phyloP scores from a whole-genome alignment of 306 rosid species.

The Citrullus mucosospermus region DNA sequence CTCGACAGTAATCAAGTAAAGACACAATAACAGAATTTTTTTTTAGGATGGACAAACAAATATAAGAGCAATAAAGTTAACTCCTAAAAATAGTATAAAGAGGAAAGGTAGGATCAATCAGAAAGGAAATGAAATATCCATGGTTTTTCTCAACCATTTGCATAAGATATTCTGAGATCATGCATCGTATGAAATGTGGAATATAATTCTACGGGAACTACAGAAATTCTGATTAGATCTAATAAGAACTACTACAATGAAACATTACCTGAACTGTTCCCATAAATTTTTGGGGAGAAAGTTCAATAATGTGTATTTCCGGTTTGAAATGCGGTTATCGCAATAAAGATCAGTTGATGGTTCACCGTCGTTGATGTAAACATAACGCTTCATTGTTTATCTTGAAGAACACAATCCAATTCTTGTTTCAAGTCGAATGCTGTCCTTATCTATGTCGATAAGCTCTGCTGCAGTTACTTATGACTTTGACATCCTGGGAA shows the following conservation, averaged over 20 bases:
- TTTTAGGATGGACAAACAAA: not conserved
- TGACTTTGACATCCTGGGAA: slow-evolving; percentile 4
- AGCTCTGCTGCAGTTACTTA: slow-evolving; percentile 7
- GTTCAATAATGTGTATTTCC: slow-evolving; percentile 73
- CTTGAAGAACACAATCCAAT: slow-evolving; percentile 17
- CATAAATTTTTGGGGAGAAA: slow-evolving; percentile 91
- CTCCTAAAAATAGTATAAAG: not conserved
- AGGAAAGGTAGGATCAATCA: not conserved
- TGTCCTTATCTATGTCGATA: not conserved
- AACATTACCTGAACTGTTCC: slow-evolving; percentile 89
- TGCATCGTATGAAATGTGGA: not conserved
- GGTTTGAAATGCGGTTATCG: slow-evolving; percentile 78
- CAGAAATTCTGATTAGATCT: not conserved
- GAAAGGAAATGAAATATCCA: not conserved
- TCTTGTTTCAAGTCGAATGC: slow-evolving; percentile 6
- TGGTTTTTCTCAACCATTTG: not conserved
- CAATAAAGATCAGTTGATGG: slow-evolving; percentile 45
- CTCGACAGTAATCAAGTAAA: not conserved
- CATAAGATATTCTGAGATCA: not conserved
- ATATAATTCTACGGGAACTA: not conserved
- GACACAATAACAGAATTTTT: not conserved
- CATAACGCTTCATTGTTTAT: slow-evolving; percentile 68
- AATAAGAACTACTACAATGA: not conserved
- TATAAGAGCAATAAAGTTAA: not conserved
- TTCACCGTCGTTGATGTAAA: slow-evolving; percentile 78